These are phyloP conservation scores for Cercospora canescens DNA, from an alignment of 2,329 filamentous ascomycete genomes.

Conservation along the genomic window DNA sequence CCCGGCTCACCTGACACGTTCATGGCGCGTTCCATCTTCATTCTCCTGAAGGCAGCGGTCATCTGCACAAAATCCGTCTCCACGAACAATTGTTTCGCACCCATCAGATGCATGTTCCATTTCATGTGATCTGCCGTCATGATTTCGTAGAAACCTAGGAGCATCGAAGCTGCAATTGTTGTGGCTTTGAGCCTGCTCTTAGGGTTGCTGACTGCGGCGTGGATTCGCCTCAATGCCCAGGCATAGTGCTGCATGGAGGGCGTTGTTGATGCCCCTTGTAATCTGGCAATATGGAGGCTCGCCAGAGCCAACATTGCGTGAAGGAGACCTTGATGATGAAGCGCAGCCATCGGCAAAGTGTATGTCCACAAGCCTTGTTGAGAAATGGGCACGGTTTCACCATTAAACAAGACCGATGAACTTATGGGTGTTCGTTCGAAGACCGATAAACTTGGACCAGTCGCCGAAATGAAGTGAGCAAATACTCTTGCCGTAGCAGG, in stretches of 20 bases:
- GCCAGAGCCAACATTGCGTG: slow-evolving; percentile 88
- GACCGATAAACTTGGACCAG: slow-evolving; percentile 80
- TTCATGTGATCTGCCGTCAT: slow-evolving; percentile 93
- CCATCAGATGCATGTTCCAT: slow-evolving; percentile 90
- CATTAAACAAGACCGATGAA: slow-evolving; percentile 64
- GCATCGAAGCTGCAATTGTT: slow-evolving; percentile 82
- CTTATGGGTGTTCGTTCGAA: slow-evolving; percentile 82
- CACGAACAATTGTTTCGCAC: slow-evolving; percentile 76
- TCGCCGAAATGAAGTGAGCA: slow-evolving; percentile 87
- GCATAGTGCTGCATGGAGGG: slow-evolving; percentile 92
- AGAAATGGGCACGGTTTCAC: slow-evolving; percentile 60
- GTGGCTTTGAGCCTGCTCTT: slow-evolving; percentile 71
- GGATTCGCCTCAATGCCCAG: slow-evolving; percentile 75
- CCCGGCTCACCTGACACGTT: slow-evolving; percentile 37
- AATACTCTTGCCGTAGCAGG: slow-evolving; percentile 80
- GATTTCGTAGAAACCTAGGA: slow-evolving; percentile 90
- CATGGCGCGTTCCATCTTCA: slow-evolving; percentile 56
- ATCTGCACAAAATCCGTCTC: slow-evolving; percentile 79
- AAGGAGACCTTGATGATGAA: slow-evolving; percentile 81
- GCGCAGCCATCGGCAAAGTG: slow-evolving; percentile 77
- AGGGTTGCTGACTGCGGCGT: slow-evolving; percentile 70
- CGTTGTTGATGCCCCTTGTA: slow-evolving; percentile 72
- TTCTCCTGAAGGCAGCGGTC: slow-evolving; percentile 67
- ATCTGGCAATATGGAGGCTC: slow-evolving; percentile 82
- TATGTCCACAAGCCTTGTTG: slow-evolving; percentile 67